Evolutionary conservation across 345 rosid species (phyloP).

Genomic region (Citrus glauca): DNA sequence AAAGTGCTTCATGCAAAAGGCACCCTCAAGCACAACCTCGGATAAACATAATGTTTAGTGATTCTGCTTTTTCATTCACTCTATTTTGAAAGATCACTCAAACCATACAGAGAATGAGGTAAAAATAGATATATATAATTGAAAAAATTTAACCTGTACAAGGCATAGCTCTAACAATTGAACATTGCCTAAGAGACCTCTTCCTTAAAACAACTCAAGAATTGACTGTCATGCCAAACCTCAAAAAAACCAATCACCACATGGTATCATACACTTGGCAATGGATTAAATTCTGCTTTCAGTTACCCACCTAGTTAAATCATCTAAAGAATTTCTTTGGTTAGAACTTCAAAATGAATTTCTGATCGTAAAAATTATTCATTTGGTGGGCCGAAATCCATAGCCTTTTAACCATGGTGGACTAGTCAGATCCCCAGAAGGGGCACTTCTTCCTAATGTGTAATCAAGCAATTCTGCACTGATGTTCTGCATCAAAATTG

Average conservation of each 20-base stretch:
- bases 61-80: not conserved
- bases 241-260: not conserved
- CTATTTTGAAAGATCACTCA: not conserved
- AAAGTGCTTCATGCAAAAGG: not conserved
- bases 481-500: not conserved
- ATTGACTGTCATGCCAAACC: not conserved
- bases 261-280: not conserved
- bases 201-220: conserved; percentile 10
- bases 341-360: conserved; percentile 6
- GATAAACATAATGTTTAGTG: not conserved
- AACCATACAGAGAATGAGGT: conserved; percentile 10
- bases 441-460: not conserved
- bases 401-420: not conserved
- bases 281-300: conserved; percentile 4
- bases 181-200: conserved; percentile 10
- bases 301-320: not conserved
- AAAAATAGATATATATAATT: not conserved
- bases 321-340: not conserved
- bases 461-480: not conserved
- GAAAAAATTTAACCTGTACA: conserved; percentile 20
- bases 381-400: not conserved
- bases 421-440: conserved; percentile 1
- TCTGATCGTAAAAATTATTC: not conserved
- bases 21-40: not conserved
- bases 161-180: conserved; percentile 1